Base-by-base conservation (phyloP, 805 yeast species). In the Pichia eremophila region DNA sequence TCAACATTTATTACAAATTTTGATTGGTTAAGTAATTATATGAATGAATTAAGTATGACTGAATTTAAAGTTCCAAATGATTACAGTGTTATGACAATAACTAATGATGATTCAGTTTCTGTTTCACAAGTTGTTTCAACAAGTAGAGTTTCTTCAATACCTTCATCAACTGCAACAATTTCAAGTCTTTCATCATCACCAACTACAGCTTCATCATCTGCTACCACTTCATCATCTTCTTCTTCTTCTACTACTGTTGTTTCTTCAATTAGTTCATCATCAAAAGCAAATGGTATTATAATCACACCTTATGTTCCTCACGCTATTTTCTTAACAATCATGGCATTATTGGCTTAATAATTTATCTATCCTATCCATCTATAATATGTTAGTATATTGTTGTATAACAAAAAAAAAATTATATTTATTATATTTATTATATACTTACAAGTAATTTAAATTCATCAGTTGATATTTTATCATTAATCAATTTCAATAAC, bases 21-120 rank as follows among this genome's bases (percentile, higher is more conserved):
- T 45, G 69, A 69, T 1, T 65, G 70, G 70, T 61, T 65, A 43
- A 32, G 58, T 4, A 51, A 59, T 2, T 48, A 65, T 39, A 44
- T 66, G 9, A 18, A 46, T 2, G 60, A 51, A 2, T 66, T 55
- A 3, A 57, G 57, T 3, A 51, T 46, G 8, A 48, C 69, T 3
- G 53, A 59, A 6, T 51, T 64, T 18, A 60, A 57, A 40, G 49
- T 55, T 10, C 68, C 71, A 1, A 46, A 49, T 9, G 64, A 66
- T 36, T 58, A 64, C 46, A 47, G 57, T 2, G 58, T 56, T 18
- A 34, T 57, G 17, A 52, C 47, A 2, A 34, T 49, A 5, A 52
- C 54, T 14, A 41, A 40, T 6, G 18, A 40, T 18, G 40, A 34
- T 29, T 19, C 44, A 18, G 27, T 41, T 12, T 4, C n/a, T 29